Conservation (phyloP, 176 grass and related monocot species). For the Dendrocalamus sinicus region DNA sequence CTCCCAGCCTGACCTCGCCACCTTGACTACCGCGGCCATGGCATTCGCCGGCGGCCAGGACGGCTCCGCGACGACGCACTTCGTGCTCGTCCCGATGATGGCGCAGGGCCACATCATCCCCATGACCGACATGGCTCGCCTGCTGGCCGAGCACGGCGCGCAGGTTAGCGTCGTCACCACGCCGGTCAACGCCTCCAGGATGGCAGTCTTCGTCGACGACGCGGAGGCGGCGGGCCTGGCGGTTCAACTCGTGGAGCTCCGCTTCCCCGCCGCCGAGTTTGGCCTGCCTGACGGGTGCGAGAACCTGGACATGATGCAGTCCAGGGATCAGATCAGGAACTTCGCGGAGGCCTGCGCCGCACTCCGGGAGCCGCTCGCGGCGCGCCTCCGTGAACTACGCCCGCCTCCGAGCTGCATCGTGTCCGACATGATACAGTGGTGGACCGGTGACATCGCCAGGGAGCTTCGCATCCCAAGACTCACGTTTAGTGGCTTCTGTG, state of each 20-base stretch:
- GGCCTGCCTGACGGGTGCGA: slow-evolving; percentile 68
- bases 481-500: slow-evolving; percentile 51
- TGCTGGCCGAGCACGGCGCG: slow-evolving; percentile 60
- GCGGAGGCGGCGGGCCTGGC: slow-evolving; percentile 20
- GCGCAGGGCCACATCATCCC: slow-evolving; percentile 73
- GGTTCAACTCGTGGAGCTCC: slow-evolving; percentile 52
- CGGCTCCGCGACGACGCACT: slow-evolving; percentile 30
- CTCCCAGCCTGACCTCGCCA: background rate
- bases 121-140: slow-evolving; percentile 65
- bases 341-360: slow-evolving; percentile 53
- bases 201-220: slow-evolving; percentile 15
- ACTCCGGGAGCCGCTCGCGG: slow-evolving; percentile 54
- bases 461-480: slow-evolving; percentile 64
- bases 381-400: slow-evolving; percentile 38
- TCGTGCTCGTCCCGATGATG: slow-evolving; percentile 62
- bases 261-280: slow-evolving; percentile 53
- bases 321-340: slow-evolving; percentile 16
- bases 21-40: background rate
- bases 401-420: slow-evolving; percentile 67
- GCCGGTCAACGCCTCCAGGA: slow-evolving; percentile 58
- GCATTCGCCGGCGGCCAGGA: background rate
- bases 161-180: slow-evolving; percentile 70
- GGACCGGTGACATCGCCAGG: slow-evolving; percentile 62
- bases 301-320: slow-evolving; percentile 56
- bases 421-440: slow-evolving; percentile 54